Base-by-base conservation (phyloP, 441 rosid species). In the Aleurites moluccanus region DNA sequence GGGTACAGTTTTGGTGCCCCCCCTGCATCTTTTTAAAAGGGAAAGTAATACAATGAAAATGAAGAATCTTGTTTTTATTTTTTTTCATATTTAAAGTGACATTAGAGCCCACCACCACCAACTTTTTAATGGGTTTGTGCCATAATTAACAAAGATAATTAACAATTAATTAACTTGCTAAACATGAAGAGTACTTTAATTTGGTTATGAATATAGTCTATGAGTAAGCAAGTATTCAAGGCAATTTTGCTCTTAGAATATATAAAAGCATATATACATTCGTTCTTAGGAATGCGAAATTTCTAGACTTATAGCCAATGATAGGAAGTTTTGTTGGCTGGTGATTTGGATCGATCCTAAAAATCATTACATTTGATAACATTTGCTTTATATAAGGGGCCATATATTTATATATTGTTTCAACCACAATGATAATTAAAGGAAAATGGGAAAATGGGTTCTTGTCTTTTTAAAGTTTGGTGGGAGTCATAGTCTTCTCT, bases 351-450 rank as follows among this genome's bases (percentile, higher is more conserved):
- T 70, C 67, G 23, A 64, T 68, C 75, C 68, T n/a, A 38, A 7
- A 23, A 75, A 67, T 75, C 42, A 75, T 77, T 80, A 30, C 82
- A 25, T 45, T 10, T 65, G 56, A 28, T 16, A 66, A 57, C 64
- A n/a, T 45, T 38, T 15, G 76, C 80, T 78, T 80, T 75, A 73
- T 44, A 10, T 52, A 1, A 65, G 53, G 63, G 78, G 70, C 47
- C 63, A 59, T 71, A 6, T 38, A 38, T 38, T 8, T 38, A 38
- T 38, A 38, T 6, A 38, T 38, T 6, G 8, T 38, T 38, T 38
- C 40, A 38, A 38, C 6, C 8, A 38, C 40, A 38, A 52, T 67
- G 56, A 81, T 83, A 79, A 83, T 81, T 81, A 73, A 83, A 86
- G 77, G 8, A 9, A 25, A 45, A 44, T 9, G 74, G 71, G 6